These are phyloP conservation scores for Sphaerulina musiva DNA, from an alignment of 2,329 filamentous ascomycete species.

Conservation along the genomic window DNA sequence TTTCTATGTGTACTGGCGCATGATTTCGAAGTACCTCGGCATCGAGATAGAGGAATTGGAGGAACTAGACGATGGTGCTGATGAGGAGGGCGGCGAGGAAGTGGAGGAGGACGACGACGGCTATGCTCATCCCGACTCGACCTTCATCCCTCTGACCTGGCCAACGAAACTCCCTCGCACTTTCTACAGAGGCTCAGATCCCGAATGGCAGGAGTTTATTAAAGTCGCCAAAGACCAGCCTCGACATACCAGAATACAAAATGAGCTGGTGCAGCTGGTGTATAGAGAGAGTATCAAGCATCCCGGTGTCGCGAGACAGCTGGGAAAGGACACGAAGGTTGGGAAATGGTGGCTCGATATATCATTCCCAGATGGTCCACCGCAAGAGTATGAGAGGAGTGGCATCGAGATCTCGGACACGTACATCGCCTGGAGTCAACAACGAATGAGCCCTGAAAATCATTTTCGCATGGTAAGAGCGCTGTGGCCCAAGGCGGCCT, in stretches of 20 bases:
- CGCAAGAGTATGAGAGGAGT: constrained; percentile 43
- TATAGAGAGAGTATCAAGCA: constrained; percentile 30
- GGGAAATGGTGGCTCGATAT: constrained; percentile 46
- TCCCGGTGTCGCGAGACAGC: constrained; percentile 26
- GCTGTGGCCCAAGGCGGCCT: constrained; percentile 36
- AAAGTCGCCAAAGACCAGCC: constrained; percentile 40
- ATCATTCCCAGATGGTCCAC: constrained; percentile 44
- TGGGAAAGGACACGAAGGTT: constrained; percentile 38
- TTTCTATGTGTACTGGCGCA: constrained; percentile 20
- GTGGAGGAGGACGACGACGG: constrained; percentile 33
- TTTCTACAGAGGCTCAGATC: constrained; percentile 47
- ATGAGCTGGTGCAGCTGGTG: constrained; percentile 36
- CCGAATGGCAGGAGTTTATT: constrained; percentile 49
- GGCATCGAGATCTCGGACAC: constrained; percentile 40
- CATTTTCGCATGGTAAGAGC: constrained; percentile 36
- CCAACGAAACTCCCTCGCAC: constrained; percentile 37
- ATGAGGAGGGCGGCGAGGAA: constrained; percentile 20
- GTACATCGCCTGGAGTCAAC: constrained; percentile 38
- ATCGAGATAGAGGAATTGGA: constrained; percentile 29
- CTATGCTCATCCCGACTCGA: constrained; percentile 33
- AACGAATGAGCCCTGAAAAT: constrained; percentile 36
- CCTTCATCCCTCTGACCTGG: constrained; percentile 47
- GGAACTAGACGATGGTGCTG: constrained; percentile 17
- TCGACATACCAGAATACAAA: constrained; percentile 37
- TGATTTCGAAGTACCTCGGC: constrained; percentile 25